Base-by-base conservation (phyloP, 371 early-diverging fungal species). In the Rhizopus arrhizus region DNA sequence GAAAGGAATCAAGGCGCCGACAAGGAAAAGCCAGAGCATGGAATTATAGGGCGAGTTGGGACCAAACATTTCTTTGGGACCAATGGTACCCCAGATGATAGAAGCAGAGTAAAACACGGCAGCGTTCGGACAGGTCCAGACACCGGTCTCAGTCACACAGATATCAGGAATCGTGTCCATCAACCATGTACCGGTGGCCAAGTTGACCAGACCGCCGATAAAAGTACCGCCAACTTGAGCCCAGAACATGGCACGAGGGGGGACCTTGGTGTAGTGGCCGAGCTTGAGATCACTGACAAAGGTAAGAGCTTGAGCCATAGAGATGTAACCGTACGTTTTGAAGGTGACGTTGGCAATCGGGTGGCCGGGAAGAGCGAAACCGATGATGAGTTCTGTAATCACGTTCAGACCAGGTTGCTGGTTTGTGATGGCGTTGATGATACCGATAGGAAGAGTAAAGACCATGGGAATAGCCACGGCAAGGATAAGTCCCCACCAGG, bases 391-490 rank as follows among this genome's bases (percentile, higher is more conserved):
- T 61, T 88, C 84, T 9, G 92, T 85, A 34, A 94, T 79, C 53
- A 92, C 82, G 55, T 91, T 90, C 22, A 92, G 74, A 28, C 87
- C 89, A 22, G 89, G 89, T 38, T 82, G 75, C 50, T 86, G 85
- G 60, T 86, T 88, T 62, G 73, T 88, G 16, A 91, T 74, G 29
- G 92, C 92, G 38, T 81, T 78, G 50, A 91, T 81, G 52, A 91
- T 89, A 72, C 91, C 93, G 45, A 93, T 83, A 1, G 96, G 94
- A 4, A 95, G 66, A 5, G 91, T 78, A 66, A 93, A 86, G 54
- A 89, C 63, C 15, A 79, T 62, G 22, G 89, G 75, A 11, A 92
- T 75, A 29, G 66, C 73, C 2, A 88, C 64, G 38, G 89, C 86
- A 3, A 92, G 68, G 57, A 91, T 63, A 35, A 89, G 61, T 63